phyloP scores from a whole-genome alignment of 306 rosid species.

The Potentilla sterilis region DNA sequence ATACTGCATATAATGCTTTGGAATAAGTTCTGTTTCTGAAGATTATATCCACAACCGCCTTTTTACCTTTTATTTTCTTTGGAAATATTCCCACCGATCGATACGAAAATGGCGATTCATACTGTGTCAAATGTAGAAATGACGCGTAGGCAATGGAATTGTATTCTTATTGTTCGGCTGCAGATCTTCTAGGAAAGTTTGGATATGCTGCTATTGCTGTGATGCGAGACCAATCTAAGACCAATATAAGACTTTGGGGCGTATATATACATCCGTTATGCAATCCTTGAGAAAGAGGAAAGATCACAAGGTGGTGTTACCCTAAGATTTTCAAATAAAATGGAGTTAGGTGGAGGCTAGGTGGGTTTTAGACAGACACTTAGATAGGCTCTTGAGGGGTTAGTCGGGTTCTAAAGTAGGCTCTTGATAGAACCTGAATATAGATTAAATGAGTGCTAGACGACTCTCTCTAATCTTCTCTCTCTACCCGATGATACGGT shows the following conservation, averaged over 20 bases:
- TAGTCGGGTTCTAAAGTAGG: too few species aligned
- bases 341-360: too few species aligned
- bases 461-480: too few species aligned
- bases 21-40: conserved; percentile 30
- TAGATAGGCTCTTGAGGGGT: too few species aligned
- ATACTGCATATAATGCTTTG: conserved; percentile 7
- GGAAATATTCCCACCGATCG: conserved; percentile 12
- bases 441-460: too few species aligned
- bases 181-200: background rate
- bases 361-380: too few species aligned
- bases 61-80: background rate
- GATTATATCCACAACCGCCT: conserved; percentile 30
- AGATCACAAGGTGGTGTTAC: too few species aligned
- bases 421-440: too few species aligned
- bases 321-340: too few species aligned
- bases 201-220: background rate
- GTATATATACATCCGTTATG: background rate
- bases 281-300: background rate
- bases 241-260: background rate
- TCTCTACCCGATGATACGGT: too few species aligned
- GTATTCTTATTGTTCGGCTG: conserved; percentile 12
- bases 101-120: conserved; percentile 1
- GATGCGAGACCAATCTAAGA: background rate
- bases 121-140: background rate
- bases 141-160: conserved; percentile 8